These are phyloP conservation scores for Aspergillus sp. DNA, from an alignment of 2,329 filamentous ascomycete genomes.

Conservation along the genomic window DNA sequence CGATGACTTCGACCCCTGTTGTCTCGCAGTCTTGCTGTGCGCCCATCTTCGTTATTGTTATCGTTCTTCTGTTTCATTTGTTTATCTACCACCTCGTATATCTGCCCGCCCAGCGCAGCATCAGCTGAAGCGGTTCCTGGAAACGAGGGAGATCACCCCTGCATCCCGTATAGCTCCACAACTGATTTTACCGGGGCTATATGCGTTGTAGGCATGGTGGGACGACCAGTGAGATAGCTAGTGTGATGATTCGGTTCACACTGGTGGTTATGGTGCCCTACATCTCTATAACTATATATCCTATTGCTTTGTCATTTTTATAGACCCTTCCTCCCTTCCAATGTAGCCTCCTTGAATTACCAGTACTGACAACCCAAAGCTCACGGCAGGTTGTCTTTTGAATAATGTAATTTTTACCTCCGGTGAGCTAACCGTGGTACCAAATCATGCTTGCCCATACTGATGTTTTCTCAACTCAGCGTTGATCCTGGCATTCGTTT, in stretches of 20 bases:
- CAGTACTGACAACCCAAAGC: constrained; percentile 39
- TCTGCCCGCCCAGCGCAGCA: constrained; percentile 74
- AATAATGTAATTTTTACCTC: constrained; percentile 37
- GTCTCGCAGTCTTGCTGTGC: too few species aligned
- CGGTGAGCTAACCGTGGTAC: constrained; percentile 31
- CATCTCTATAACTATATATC: constrained; percentile 45
- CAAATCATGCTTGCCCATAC: constrained; percentile 13
- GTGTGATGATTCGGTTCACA: constrained; percentile 55
- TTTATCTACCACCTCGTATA: constrained; percentile 59
- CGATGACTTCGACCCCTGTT: too few species aligned
- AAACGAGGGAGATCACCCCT: constrained; percentile 80
- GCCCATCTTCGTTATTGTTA: neutral
- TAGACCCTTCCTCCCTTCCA: constrained; percentile 15
- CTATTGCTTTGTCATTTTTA: constrained; percentile 20
- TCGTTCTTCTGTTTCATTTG: constrained; percentile 13
- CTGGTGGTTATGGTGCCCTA: constrained; percentile 68
- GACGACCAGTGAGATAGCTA: constrained; percentile 69
- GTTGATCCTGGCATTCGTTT: constrained; percentile 76
- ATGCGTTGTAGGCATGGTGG: constrained; percentile 74
- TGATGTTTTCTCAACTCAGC: constrained; percentile 55
- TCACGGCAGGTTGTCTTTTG: constrained; percentile 44
- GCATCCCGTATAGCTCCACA: constrained; percentile 61
- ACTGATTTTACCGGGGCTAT: constrained; percentile 61
- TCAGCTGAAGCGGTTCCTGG: constrained; percentile 80
- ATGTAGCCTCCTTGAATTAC: constrained; percentile 25